Base-by-base conservation (phyloP, 1,139 yeast genomes). In the Insectozyma bohioensis region DNA sequence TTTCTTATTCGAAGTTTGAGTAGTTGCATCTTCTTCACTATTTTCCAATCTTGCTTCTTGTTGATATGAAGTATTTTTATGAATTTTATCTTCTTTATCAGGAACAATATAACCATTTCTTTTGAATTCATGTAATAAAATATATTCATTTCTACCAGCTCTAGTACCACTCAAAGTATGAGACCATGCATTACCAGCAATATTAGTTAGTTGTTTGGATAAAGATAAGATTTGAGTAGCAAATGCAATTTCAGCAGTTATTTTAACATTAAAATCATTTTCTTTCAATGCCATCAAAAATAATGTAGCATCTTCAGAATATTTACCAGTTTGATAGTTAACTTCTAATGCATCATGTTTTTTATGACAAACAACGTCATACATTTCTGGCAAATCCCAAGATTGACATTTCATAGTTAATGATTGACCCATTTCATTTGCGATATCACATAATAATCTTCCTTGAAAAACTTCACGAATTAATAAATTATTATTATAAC, bases 181-280 rank as follows among this genome's bases (percentile, higher is more conserved):
- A 3, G 95, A 78, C 99, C 99, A 94, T 0, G 97, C 92, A 56
- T 92, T 94, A 48, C 99, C 99, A 1, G 98, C 97, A 44, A 94
- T 67, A 46, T 84, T 85, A 4, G 99, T 92, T 51, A 94, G 70
- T 53, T 90, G 97, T 49, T 87, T 86, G 0, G 97, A 85, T 40
- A 94, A 69, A 1, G 97, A 86, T 37, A 94, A 65, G 39, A 92
- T 83, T 58, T 94, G 98, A 37, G 81, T 78, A 40, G 83, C 72
- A 53, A 87, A 80, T 0, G 95, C 90, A 41, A 92, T 70, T 46
- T 80, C 84, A 1, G 92, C 87, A 7, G 90, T 70, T 35, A 84
- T 78, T 39, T 63, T 66, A n/a, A 92, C 85, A 50, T 81, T 83
- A 13, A 65, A 58, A 29, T 76, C 74, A 52, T 81, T 82, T 48